phyloP scores from a whole-genome alignment of 306 rosid species.

The Leucaena leucocephala region DNA sequence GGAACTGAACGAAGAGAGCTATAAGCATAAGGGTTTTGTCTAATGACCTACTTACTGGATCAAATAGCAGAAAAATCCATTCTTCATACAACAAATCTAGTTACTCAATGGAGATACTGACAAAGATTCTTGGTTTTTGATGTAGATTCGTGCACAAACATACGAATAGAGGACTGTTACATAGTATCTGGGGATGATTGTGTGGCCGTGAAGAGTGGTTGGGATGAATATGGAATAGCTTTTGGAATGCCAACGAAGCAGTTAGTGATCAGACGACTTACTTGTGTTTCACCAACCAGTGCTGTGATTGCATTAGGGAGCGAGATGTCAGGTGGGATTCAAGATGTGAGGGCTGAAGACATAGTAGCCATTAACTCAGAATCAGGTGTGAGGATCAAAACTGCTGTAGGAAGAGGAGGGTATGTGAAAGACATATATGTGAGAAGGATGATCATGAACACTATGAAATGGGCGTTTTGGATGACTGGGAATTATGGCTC shows the following conservation, averaged over 20 bases:
- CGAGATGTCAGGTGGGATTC: conserved; percentile 60
- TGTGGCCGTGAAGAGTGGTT: conserved; percentile 70
- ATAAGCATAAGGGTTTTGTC: no score
- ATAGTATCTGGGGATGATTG: conserved; percentile 87
- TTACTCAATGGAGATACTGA: not conserved
- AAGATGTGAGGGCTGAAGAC: conserved; percentile 56
- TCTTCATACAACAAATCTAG: not conserved
- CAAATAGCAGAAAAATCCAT: not conserved
- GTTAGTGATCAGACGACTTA: conserved; percentile 50
- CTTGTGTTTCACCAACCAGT: conserved; percentile 57
- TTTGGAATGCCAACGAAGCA: conserved; percentile 54
- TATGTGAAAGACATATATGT: conserved; percentile 56
- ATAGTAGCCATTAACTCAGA: conserved; percentile 47
- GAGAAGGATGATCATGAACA: conserved; percentile 48
- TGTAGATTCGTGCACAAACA: conserved; percentile 82
- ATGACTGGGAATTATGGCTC: conserved; percentile 62
- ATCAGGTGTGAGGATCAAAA: conserved; percentile 57
- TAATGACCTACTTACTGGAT: not conserved
- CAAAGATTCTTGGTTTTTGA: conserved; percentile 27
- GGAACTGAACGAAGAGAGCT: not conserved
- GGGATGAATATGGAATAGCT: conserved; percentile 63
- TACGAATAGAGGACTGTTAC: conserved; percentile 74
- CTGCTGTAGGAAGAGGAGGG: conserved; percentile 60
- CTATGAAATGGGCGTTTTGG: conserved; percentile 66
- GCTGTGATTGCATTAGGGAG: conserved; percentile 62